Evolutionary conservation across 495 filamentous ascomycete species (phyloP), one percentile per base, ranked within the genome.

Genomic region (Penicillium samsonianum): DNA sequence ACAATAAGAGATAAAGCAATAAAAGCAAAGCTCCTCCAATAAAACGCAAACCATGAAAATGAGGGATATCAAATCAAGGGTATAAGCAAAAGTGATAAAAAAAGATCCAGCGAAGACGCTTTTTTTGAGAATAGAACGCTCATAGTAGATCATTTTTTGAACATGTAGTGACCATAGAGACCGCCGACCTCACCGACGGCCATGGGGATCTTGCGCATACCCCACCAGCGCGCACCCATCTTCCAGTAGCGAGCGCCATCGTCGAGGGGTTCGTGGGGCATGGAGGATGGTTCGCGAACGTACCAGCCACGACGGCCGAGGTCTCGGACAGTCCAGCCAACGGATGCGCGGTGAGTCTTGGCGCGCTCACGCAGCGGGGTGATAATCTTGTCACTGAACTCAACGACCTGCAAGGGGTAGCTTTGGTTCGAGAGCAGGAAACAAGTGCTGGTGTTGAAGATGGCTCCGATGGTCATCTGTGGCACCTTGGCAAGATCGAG

Each of bases 151-250:
- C 71, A 85, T 64, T 80, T 79, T 66, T 85, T 85, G 67, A 92
- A 95, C 85, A 92, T 92, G 70, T 90, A 94, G 59, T 85, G 86
- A 43, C 90, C 90, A 69, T 95, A 95, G 74, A 96, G 85, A 22
- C 91, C 91, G 12, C 88, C 89, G 2, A 94, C 89, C 62, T 92
- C 89, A 7, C 86, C 85, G 37, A 79, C 72, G 12, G 88, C 89
- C 50, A 94, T 86, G 11, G 90, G 90, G 28, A 91, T 80, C 79
- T 96, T 96, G 42, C 88, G 82, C 84, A 90, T 91, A 16, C 91
- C 91, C 90, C 91, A 94, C 75, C 83, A 87, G 56, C 82, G 82
- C n/a, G 90, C 90, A 12, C 91, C 91, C 89, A 91, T 90, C 77
- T 96, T 96, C 91, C 91, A 96, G 52, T 67, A 65, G 26, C 88